Evolutionary conservation across 2,329 filamentous ascomycete genomes (phyloP), one percentile per base, ranked within the genome.

Genomic region (Aspergillus cejpii): DNA sequence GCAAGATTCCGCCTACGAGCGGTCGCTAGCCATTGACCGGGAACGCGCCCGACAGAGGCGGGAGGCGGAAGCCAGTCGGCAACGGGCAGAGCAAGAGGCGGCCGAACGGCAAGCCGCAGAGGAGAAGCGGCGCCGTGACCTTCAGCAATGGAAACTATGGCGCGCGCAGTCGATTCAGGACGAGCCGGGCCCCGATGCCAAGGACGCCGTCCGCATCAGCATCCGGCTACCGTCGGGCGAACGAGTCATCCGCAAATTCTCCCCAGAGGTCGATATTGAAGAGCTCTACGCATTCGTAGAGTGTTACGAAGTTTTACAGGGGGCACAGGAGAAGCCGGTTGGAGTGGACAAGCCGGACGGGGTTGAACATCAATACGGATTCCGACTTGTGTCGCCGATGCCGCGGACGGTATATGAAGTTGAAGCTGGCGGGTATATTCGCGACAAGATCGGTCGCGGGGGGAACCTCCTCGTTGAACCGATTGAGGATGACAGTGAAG

Each of bases 211-310:
- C 14, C 80, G 89, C n/a, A 73, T 85, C 41, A 80, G 77, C 51
- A 66, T 85, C 20, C 73, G 80, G 11, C 67, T 84, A 57, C 72
- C 74, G 0, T 83, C 79, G 3, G 85, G 80, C 0, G 84, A 87
- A 39, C 77, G 90, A 33, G 78, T 95, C 2, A 79, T 94, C 44
- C 78, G 91, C 33, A 79, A 79, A 39, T 97, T 98, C 63, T 66
- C 74, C 0, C 73, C 76, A 1, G 73, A 80, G n/a, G 80, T 85
- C 0, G 75, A 78, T 2, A 72, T 97, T 28, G 91, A 97, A 62
- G 89, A 96, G 59, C 70, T 98, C 5, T 97, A 97, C 65, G 92
- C 91, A 0, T 96, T 94, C 68, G 89, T 97, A 2, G 92, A 98
- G 62, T 97, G 91, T 68, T 84, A 89, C 62, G 82, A 87, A 41